Conservation (phyloP, 202 grass and related monocot genomes). For the Elaeis oleifera region DNA sequence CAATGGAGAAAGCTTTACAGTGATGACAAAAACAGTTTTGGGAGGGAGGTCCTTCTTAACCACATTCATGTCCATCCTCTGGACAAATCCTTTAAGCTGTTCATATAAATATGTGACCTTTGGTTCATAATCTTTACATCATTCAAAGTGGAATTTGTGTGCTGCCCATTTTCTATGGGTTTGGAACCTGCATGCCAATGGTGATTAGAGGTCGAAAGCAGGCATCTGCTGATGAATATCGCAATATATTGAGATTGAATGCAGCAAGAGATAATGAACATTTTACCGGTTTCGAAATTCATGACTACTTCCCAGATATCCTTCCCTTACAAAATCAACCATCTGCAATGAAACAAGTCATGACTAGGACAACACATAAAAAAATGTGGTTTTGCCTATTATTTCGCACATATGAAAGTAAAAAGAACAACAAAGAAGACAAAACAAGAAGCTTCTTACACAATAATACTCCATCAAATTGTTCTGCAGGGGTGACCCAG, state of each 20-base stretch:
- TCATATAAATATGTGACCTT: constrained; percentile 92
- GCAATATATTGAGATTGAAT: constrained; percentile 2
- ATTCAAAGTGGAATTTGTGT: constrained; percentile 83
- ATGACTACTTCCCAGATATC: constrained; percentile 91
- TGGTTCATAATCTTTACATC: constrained; percentile 99
- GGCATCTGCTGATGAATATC: constrained; percentile 1
- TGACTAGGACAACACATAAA: too few relatives aligned
- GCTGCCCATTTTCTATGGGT: constrained; percentile 99
- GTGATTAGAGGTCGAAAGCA: neutral
- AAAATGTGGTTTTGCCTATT: too few relatives aligned
- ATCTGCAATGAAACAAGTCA: constrained; percentile 34
- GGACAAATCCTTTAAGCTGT: constrained; percentile 98
- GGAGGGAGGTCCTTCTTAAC: constrained; percentile 94
- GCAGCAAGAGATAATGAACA: neutral
- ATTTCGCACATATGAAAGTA: too few relatives aligned
- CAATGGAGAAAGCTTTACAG: constrained; percentile 86
- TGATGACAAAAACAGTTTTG: constrained; percentile 98
- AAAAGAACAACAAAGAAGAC: neutral
- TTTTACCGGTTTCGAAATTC: constrained; percentile 91
- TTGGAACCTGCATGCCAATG: constrained; percentile 66
- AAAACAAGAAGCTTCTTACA: constrained; percentile 37
- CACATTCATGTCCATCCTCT: constrained; percentile 90
- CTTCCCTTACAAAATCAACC: constrained; percentile 99
- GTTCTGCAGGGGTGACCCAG: constrained; percentile 94
- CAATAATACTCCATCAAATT: constrained; percentile 99